phyloP scores from a whole-genome alignment of 2,329 filamentous ascomycete genomes.

The Aspergillus fumigatus region DNA sequence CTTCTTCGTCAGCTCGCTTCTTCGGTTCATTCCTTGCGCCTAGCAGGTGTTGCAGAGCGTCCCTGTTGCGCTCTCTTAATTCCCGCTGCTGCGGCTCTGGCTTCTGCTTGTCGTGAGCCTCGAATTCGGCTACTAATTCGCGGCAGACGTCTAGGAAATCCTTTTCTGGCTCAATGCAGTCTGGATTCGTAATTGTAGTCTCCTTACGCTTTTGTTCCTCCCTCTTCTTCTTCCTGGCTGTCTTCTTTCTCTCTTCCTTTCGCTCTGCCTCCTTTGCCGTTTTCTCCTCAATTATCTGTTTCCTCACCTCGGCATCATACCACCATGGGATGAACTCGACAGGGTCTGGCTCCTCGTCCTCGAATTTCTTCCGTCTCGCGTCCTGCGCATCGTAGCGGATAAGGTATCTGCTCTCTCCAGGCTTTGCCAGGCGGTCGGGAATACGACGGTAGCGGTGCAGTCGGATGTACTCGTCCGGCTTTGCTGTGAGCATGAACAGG shows the following conservation, averaged over 20 bases:
- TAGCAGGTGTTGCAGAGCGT: background rate
- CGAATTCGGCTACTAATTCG: background rate
- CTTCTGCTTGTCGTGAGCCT: background rate
- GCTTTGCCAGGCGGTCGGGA: background rate
- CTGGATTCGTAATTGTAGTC: background rate
- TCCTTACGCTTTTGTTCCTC: background rate
- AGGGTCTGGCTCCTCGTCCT: background rate
- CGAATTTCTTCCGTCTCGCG: background rate
- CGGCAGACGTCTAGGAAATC: constrained; percentile 8
- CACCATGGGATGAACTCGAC: background rate
- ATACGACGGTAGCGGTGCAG: constrained; percentile 5
- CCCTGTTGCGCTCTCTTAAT: background rate
- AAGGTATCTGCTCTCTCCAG: background rate
- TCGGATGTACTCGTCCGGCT: constrained; percentile 10
- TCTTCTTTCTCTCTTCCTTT: constrained; percentile 1
- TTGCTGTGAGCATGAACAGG: constrained; percentile 15
- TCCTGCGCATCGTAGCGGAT: background rate
- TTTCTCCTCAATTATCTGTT: background rate
- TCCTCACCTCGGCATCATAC: background rate
- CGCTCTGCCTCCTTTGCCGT: background rate
- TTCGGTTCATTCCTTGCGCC: background rate
- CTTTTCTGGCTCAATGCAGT: constrained; percentile 8
- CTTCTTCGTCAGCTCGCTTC: background rate
- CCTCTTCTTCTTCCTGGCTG: background rate
- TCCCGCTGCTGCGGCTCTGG: background rate